phyloP scores from a whole-genome alignment of 495 filamentous ascomycete species.

The Poronia punctata region DNA sequence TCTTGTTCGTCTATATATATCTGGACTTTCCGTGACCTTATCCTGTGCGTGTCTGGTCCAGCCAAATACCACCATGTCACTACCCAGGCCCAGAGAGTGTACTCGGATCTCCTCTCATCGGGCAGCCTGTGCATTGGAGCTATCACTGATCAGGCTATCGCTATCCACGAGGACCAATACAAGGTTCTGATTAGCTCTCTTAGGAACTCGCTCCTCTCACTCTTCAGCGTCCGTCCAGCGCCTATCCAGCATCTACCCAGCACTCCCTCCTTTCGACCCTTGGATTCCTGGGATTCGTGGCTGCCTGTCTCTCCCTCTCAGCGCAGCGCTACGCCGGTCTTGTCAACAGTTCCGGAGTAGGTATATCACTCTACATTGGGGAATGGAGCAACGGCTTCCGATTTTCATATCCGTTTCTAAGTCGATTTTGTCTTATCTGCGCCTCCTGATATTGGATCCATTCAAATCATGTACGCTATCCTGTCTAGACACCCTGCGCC shows the following conservation, averaged over 20 bases:
- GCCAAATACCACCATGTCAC: constrained; percentile 5
- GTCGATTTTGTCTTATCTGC: constrained; percentile 3
- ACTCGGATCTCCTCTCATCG: constrained; percentile 3
- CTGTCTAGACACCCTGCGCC: constrained; percentile 7
- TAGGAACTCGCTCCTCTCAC: constrained; percentile 2
- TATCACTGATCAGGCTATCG: constrained; percentile 2
- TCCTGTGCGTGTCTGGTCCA: constrained; percentile 8
- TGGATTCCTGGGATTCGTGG: not conserved
- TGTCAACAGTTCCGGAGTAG: not conserved
- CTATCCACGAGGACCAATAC: constrained; percentile 5
- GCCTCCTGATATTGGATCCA: constrained; percentile 13
- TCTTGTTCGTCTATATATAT: constrained; percentile 12
- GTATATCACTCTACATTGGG: constrained; percentile 5
- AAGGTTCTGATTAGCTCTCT: constrained; percentile 5
- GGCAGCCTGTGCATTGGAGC: constrained; percentile 7
- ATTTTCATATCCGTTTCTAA: constrained; percentile 7
- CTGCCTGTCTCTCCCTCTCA: not conserved
- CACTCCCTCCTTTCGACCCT: not conserved
- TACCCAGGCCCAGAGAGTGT: constrained; percentile 1
- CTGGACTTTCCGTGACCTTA: no score
- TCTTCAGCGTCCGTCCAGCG: no score
- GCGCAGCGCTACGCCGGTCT: not conserved
- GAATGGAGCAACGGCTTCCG: constrained; percentile 9
- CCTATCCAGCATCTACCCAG: not conserved
- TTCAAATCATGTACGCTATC: constrained; percentile 3